phyloP scores from a whole-genome alignment of 805 yeast genomes.

The Barnettozyma siamensis region DNA sequence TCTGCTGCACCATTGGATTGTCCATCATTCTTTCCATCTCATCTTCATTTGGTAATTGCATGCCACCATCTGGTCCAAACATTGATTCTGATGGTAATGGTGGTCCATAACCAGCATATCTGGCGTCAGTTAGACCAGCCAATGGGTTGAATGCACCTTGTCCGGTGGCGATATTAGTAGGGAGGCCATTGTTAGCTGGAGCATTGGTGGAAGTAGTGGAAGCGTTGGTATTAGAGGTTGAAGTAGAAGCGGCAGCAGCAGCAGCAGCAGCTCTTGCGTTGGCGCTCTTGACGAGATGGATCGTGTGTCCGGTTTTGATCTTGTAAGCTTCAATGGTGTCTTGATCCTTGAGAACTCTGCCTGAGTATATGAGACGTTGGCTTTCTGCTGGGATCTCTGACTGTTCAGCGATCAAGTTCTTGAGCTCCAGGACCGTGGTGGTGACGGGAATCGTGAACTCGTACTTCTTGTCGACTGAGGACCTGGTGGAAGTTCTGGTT shows the following conservation, averaged over 20 bases:
- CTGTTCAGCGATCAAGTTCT: slow-evolving; percentile 53
- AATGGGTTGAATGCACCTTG: slow-evolving; percentile 84
- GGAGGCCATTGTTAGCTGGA: slow-evolving; percentile 35
- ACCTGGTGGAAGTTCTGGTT: slow-evolving; percentile 11
- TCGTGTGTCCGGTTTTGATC: slow-evolving; percentile 78
- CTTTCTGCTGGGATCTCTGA: slow-evolving; percentile 67
- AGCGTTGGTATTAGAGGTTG: slow-evolving; percentile 44
- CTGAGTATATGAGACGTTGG: slow-evolving; percentile 89
- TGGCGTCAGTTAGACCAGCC: slow-evolving; percentile 89
- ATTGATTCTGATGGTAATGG: slow-evolving; percentile 81
- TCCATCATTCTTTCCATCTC: slow-evolving; percentile 72
- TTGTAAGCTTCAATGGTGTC: slow-evolving; percentile 73
- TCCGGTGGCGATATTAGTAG: slow-evolving; percentile 83
- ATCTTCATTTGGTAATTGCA: slow-evolving; percentile 64
- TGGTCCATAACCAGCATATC: slow-evolving; percentile 81
- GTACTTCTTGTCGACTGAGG: slow-evolving; percentile 74
- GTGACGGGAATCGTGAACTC: slow-evolving; percentile 50
- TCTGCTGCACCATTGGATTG: slow-evolving; percentile 74
- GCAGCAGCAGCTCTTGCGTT: slow-evolving; percentile 33
- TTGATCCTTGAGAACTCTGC: slow-evolving; percentile 83
- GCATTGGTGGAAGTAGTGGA: slow-evolving; percentile 17
- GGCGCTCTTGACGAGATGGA: slow-evolving; percentile 86
- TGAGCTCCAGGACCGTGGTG: slow-evolving; percentile 61
- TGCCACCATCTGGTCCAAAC: slow-evolving; percentile 96
- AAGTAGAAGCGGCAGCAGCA: slow-evolving; percentile 15